Base-by-base conservation (phyloP, 495 filamentous ascomycete species). In the Aspergillus wentii region DNA sequence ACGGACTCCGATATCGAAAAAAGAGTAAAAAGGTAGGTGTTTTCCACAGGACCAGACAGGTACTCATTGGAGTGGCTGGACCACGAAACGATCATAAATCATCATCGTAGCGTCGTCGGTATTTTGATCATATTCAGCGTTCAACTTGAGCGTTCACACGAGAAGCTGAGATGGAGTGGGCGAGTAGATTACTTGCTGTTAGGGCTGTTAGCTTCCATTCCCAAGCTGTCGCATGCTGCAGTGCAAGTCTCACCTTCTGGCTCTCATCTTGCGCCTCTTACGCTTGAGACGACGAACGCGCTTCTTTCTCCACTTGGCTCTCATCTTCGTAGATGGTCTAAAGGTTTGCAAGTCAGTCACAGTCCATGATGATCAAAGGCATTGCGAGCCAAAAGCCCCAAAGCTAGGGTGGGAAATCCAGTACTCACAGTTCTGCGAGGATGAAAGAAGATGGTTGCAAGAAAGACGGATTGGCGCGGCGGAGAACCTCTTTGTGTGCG, bases 281-380 rank as follows among this genome's bases (percentile, higher is more conserved):
- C 87, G 81, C 82, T 96, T 96, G 71, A 96, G 85, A 70, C 90
- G 82, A 49, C 90, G 83, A 74, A 94, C 88, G 63, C 90, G 78
- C 89, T 96, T 96, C 86, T 96, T 96, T 80, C 89, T 88, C 89
- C 89, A 95, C 77, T 95, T 95, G 57, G 86, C 87, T 88, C 89
- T 89, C 89, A 95, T 94, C 80, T 79, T 90, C 80, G 74, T 57
- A 63, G 61, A 63, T 61, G 51, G 42, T 60, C 37, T 18, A 42
- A 46, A 39, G 44, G 46, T 38, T 39, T 35, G 30, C 64, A 48
- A 48, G 39, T 41, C 8, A 26, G 18, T 32, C 39, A 22, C 13
- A 28, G 5, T 8, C 21, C 18, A 18, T 17, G 8, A 20, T n/a
- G 38, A 48, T 31, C 41, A 29, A 36, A 30, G 18, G 38, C 25